Evolutionary conservation across 352 stramenopile genomes (phyloP).

Genomic region (Albugo candida): DNA sequence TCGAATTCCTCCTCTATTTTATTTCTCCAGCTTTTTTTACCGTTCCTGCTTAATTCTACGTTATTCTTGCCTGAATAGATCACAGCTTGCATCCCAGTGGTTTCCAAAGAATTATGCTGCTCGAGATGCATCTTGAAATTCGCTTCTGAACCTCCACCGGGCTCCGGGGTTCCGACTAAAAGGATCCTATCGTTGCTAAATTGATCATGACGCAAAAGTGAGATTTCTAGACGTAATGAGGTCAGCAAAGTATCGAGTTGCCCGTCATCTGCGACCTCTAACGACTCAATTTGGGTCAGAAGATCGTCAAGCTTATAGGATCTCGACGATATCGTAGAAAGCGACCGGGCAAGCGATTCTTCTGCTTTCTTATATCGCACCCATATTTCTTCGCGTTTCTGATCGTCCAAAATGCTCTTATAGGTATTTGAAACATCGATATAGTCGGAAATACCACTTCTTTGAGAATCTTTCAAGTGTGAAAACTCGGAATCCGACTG

Average conservation of each 20-base stretch:
- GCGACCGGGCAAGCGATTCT: conserved; percentile 15
- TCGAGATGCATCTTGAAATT: conserved; percentile 15
- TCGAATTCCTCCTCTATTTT: too few species aligned
- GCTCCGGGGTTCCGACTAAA: not conserved
- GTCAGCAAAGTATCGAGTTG: conserved; percentile 14
- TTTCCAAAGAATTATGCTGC: conserved; percentile 15
- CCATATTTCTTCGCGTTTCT: conserved; percentile 59
- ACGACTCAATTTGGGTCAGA: conserved; percentile 6
- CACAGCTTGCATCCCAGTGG: too few species aligned
- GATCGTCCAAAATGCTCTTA: conserved; percentile 38
- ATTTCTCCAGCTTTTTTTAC: conserved; percentile 9
- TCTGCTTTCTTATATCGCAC: conserved; percentile 47
- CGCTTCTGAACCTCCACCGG: not conserved
- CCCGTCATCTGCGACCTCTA: conserved; percentile 8
- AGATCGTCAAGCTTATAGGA: conserved; percentile 6
- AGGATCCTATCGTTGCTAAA: not conserved
- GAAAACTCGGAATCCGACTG: not conserved
- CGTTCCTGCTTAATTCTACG: conserved; percentile 11
- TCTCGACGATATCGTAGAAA: conserved; percentile 1
- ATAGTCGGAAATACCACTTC: not conserved
- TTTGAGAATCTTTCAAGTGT: not conserved
- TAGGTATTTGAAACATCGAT: conserved; percentile 3
- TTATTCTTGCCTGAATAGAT: too few species aligned
- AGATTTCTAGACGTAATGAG: conserved; percentile 6
- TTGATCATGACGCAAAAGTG: not conserved